phyloP scores from a whole-genome alignment of 805 yeast genomes.

The Alloascoidea africana region DNA sequence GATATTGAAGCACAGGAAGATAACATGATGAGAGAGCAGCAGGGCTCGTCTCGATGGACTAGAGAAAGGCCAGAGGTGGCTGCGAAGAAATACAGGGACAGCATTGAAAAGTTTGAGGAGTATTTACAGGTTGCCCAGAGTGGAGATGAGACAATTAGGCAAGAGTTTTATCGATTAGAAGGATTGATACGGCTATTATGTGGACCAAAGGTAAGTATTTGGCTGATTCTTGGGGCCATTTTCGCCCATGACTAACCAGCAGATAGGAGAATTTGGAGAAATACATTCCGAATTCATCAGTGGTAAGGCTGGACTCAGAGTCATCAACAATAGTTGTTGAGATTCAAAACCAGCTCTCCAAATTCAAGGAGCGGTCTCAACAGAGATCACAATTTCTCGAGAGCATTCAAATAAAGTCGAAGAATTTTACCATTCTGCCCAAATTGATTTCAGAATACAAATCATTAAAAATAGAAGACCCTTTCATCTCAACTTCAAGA shows the following conservation, averaged over 20 bases:
- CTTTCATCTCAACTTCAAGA: slow-evolving; percentile 13
- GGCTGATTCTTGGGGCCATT: too few relatives aligned
- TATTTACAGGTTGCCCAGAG: slow-evolving; percentile 40
- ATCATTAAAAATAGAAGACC: slow-evolving; percentile 9
- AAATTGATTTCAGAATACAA: slow-evolving; percentile 34
- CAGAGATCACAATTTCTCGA: slow-evolving; percentile 11
- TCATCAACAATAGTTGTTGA: slow-evolving; percentile 20
- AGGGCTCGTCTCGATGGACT: slow-evolving; percentile 42
- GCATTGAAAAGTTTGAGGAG: slow-evolving; percentile 26
- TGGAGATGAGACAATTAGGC: slow-evolving; percentile 42
- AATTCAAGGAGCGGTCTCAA: slow-evolving; percentile 10
- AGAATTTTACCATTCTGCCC: slow-evolving; percentile 34
- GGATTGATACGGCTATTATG: slow-evolving; percentile 27
- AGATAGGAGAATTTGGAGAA: slow-evolving; percentile 13
- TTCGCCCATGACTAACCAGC: too few relatives aligned
- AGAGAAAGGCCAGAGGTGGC: slow-evolving; percentile 31
- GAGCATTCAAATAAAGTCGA: slow-evolving; percentile 19
- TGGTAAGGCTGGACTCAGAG: slow-evolving; percentile 19
- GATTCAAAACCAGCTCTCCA: slow-evolving; percentile 10
- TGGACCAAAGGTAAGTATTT: too few relatives aligned
- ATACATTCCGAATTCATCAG: slow-evolving; percentile 17
- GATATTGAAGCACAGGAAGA: slow-evolving; percentile 41
- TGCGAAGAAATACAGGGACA: slow-evolving; percentile 22
- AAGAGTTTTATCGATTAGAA: slow-evolving; percentile 32
- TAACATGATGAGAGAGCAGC: slow-evolving; percentile 27